Evolutionary conservation across 2,329 filamentous ascomycete species (phyloP).

Genomic region (Aspergillus tubingensis): DNA sequence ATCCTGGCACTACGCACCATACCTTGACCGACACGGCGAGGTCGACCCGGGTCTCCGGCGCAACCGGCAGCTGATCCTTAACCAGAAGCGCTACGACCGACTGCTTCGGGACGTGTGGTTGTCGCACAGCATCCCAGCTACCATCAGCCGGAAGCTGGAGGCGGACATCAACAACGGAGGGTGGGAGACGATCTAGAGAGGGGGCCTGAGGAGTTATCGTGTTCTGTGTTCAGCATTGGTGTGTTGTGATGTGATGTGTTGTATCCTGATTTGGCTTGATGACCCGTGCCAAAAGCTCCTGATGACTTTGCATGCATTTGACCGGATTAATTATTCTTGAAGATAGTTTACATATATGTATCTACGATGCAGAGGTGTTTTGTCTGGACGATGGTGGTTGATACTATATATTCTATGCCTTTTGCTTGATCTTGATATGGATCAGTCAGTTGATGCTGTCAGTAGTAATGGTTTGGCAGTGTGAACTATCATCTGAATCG

Average conservation of each 20-base stretch:
- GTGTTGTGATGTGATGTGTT: not conserved
- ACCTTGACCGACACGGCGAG: conserved; percentile 94
- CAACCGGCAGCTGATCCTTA: conserved; percentile 85
- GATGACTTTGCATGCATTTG: not conserved
- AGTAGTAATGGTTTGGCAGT: too few species aligned
- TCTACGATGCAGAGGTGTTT: not conserved
- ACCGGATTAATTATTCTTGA: not conserved
- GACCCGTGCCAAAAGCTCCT: not conserved
- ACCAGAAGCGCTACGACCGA: conserved; percentile 90
- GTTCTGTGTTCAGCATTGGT: not conserved
- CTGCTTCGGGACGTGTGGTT: conserved; percentile 85
- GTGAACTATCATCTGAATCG: too few species aligned
- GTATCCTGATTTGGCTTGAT: not conserved
- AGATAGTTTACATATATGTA: not conserved
- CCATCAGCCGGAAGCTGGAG: conserved; percentile 87
- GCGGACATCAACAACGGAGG: conserved; percentile 96
- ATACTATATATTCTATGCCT: too few species aligned
- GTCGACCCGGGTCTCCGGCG: conserved; percentile 87
- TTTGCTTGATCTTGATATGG: not conserved
- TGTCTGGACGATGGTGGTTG: not conserved
- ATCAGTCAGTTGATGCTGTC: too few species aligned
- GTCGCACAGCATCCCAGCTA: conserved; percentile 80
- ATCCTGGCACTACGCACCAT: conserved; percentile 83
- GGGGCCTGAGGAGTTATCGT: not conserved
- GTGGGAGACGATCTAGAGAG: conserved; percentile 70